Base-by-base conservation (phyloP, 2,329 filamentous ascomycete species). In the Davidsoniella neocaledoniae region DNA sequence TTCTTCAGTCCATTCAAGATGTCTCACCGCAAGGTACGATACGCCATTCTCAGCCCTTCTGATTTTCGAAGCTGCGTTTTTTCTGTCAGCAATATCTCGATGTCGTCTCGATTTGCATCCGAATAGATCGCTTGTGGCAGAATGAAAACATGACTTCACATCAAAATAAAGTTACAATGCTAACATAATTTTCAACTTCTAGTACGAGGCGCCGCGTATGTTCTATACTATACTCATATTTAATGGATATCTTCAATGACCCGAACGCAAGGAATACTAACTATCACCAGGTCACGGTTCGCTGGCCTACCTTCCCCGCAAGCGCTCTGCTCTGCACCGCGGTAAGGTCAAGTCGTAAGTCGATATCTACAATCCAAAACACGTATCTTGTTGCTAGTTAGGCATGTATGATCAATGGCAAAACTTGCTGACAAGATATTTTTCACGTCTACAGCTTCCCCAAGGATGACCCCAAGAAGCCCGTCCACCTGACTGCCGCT, bases 401-500 rank as follows among this genome's bases (percentile, higher is more conserved):
- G 19, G 9, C 4, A 19, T 7, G 12, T n/a, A 10, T 21, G 10
- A 21, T 33, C 29, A 12, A 33, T 33, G 29, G 12, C 7, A 12
- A 33, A 10, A 4, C 19, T 5, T 43, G 38, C 9, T 29, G 19
- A 49, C 23, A 5, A 10, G 7, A 23, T 8, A 19, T 44, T 40
- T 49, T 47, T 51, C 56, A 9, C 51, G 54, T 54, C 56, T 51
- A 62, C 66, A 93, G 86, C 73, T 98, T 98, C 82, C 91, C 91
- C 68, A 96, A 96, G 83, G 91, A 98, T 85, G 88, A 98, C 79
- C 76, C 87, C 66, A 96, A 96, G 85, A 94, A 96, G 83, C 86
- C 88, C 65, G 86, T 95, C 70, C 91, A 98, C 79, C 81, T 98
- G 65, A 98, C 91, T 58, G 91, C 91, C 66, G 74, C 86, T 66